phyloP scores from a whole-genome alignment of 2,329 filamentous ascomycete species.

The Aspergillus terreus region DNA sequence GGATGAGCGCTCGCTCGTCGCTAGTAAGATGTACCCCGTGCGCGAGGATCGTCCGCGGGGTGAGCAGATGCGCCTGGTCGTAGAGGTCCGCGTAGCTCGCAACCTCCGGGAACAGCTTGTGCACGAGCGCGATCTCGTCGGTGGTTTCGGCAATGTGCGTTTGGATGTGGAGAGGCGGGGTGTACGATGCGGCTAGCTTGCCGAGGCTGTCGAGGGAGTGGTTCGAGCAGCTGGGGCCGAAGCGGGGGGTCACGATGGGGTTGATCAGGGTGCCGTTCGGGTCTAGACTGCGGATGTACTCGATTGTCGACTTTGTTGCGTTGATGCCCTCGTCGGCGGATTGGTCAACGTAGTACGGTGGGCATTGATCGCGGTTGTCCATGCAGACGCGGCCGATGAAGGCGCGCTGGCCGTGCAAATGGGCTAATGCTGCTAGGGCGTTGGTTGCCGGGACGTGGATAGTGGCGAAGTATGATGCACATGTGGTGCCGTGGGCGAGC shows the following conservation, averaged over 20 bases:
- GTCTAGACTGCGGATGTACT: slow-evolving; percentile 65
- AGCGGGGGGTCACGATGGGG: slow-evolving; percentile 73
- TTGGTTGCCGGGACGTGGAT: slow-evolving; percentile 86
- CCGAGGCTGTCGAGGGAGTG: slow-evolving; percentile 60
- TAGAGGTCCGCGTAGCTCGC: slow-evolving; percentile 73
- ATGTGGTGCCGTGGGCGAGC: slow-evolving; percentile 86
- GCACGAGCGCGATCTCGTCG: slow-evolving; percentile 68
- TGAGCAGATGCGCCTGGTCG: slow-evolving; percentile 66
- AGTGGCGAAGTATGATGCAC: slow-evolving; percentile 91
- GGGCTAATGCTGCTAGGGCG: slow-evolving; percentile 78
- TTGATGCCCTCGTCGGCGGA: slow-evolving; percentile 55
- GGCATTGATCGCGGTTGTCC: slow-evolving; percentile 66
- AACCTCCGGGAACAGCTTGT: slow-evolving; percentile 50
- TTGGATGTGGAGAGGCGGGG: slow-evolving; percentile 63
- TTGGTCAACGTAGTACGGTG: slow-evolving; percentile 75
- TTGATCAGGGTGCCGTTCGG: slow-evolving; percentile 59
- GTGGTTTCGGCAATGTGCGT: slow-evolving; percentile 87
- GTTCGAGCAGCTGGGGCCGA: slow-evolving; percentile 54
- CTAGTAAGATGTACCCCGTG: slow-evolving; percentile 75
- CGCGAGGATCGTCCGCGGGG: slow-evolving; percentile 71
- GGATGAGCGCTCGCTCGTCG: slow-evolving; percentile 64
- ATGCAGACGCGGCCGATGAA: slow-evolving; percentile 95
- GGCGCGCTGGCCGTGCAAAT: slow-evolving; percentile 76
- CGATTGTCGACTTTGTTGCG: slow-evolving; percentile 59
- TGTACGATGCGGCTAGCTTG: slow-evolving; percentile 57